Conservation (phyloP, 1,284 basidiomycete genomes). For the Agroathelia rolfsii region DNA sequence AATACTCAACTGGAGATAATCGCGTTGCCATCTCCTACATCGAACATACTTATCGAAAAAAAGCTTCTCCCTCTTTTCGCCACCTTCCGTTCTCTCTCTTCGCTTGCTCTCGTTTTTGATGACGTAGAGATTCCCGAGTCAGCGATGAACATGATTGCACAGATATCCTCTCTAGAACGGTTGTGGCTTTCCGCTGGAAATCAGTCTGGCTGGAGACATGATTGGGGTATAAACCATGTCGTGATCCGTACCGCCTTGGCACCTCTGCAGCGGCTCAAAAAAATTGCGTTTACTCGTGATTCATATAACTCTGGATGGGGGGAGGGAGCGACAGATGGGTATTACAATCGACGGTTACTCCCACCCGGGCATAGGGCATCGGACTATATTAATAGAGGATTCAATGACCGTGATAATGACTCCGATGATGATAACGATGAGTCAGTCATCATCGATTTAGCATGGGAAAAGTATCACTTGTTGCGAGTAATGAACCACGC, state of each 20-base stretch:
- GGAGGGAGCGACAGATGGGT: slow-evolving; percentile 16
- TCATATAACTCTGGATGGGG: slow-evolving; percentile 16
- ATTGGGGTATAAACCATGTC: slow-evolving; percentile 20
- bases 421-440: slow-evolving; percentile 9
- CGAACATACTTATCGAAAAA: slow-evolving; percentile 49
- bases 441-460: slow-evolving; percentile 12
- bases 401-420: slow-evolving; percentile 12
- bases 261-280: slow-evolving; percentile 16
- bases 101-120: slow-evolving; percentile 18
- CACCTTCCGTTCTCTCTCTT: slow-evolving; percentile 53
- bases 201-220: slow-evolving; percentile 16
- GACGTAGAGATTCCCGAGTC: slow-evolving; percentile 11
- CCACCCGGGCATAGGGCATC: slow-evolving; percentile 13
- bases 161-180: not conserved
- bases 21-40: slow-evolving; percentile 41
- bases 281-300: slow-evolving; percentile 20
- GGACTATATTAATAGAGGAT: slow-evolving; percentile 14
- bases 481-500: slow-evolving; percentile 16
- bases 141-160: slow-evolving; percentile 12
- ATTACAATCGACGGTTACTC: slow-evolving; percentile 18
- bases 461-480: slow-evolving; percentile 24
- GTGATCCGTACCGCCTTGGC: slow-evolving; percentile 11
- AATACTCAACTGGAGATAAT: slow-evolving; percentile 49
- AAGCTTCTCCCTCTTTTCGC: slow-evolving; percentile 51
- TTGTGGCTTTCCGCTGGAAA: slow-evolving; percentile 19